Conservation (phyloP, 768 basidiomycete species). For the Phlebiopsis flavidoalba region DNA sequence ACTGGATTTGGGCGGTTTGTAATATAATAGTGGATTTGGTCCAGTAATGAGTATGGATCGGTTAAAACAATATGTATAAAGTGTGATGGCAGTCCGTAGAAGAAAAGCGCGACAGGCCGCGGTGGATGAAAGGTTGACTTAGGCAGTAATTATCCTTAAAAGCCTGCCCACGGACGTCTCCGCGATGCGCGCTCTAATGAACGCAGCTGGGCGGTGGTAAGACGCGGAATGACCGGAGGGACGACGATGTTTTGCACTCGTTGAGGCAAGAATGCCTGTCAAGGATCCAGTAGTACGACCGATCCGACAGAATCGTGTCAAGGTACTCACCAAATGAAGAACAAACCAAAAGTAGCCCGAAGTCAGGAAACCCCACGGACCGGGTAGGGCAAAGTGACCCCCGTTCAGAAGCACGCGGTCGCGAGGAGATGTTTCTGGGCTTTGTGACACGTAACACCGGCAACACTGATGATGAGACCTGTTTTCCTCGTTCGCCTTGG, state of each 20-base stretch:
- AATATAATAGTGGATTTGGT: conserved; percentile 48
- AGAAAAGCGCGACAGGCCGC: conserved; percentile 53
- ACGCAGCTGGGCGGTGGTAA: conserved; percentile 15
- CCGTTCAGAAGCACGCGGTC: background rate
- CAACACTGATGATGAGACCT: background rate
- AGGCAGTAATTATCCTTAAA: conserved; percentile 46
- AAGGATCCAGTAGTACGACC: too few relatives aligned
- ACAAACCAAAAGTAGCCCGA: conserved; percentile 66
- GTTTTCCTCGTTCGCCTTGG: conserved; percentile 1
- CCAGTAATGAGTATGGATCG: conserved; percentile 58
- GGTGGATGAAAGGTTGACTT: conserved; percentile 56
- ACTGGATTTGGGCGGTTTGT: conserved; percentile 46
- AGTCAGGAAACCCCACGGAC: conserved; percentile 68
- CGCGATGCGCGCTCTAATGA: conserved; percentile 12
- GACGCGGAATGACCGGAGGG: conserved; percentile 40
- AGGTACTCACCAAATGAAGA: conserved; percentile 57
- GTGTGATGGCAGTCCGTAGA: conserved; percentile 58
- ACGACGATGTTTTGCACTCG: conserved; percentile 75
- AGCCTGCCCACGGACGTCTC: conserved; percentile 14
- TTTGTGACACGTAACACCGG: background rate
- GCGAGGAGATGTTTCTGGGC: background rate
- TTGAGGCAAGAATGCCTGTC: conserved; percentile 72
- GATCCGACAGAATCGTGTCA: too few relatives aligned
- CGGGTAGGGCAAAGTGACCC: conserved; percentile 37
- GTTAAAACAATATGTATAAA: conserved; percentile 59